Percentiles rank a stretch among this genome's conserved stretches.
Conservation (phyloP, 1,139 yeast species). For the Kurtzmaniella natalensis region DNA sequence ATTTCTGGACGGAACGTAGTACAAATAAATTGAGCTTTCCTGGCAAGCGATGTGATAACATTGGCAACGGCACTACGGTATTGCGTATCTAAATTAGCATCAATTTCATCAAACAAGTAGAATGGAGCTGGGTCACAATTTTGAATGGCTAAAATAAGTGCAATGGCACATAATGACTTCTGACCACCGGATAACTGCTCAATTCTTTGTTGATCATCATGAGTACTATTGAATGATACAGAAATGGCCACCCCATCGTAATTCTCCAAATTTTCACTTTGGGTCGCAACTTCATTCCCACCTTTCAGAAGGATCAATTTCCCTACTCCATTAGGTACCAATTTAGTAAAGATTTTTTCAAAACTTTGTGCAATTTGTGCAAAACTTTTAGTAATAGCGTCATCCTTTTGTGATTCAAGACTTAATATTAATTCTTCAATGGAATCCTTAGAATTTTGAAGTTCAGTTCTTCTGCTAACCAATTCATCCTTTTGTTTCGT, state of each 20-base stretch:
- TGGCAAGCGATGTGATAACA: constrained; percentile 62
- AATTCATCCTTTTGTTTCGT: constrained; percentile 69
- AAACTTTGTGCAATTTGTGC: constrained; percentile 72
- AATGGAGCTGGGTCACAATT: constrained; percentile 96
- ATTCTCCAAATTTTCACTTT: constrained; percentile 43
- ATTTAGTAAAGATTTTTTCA: constrained; percentile 64
- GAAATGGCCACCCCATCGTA: constrained; percentile 82
- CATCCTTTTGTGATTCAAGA: constrained; percentile 73
- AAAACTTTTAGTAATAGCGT: constrained; percentile 78
- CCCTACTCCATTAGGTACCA: constrained; percentile 86
- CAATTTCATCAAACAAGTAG: constrained; percentile 92
- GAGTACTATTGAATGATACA: constrained; percentile 85
- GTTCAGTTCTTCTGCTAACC: constrained; percentile 59
- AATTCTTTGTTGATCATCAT: constrained; percentile 81
- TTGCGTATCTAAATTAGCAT: constrained; percentile 91
- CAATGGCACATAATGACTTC: constrained; percentile 90
- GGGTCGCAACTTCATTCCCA: constrained; percentile 12
- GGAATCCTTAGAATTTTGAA: constrained; percentile 66
- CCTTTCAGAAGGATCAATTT: constrained; percentile 60
- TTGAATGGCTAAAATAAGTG: constrained; percentile 89
- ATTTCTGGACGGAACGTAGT: constrained; percentile 95
- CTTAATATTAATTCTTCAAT: constrained; percentile 71
- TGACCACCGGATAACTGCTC: constrained; percentile 97
- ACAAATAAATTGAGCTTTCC: constrained; percentile 82
- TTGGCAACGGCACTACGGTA: constrained; percentile 86